Conservation (phyloP, 805 yeast species). For the Torulaspora franciscae region DNA sequence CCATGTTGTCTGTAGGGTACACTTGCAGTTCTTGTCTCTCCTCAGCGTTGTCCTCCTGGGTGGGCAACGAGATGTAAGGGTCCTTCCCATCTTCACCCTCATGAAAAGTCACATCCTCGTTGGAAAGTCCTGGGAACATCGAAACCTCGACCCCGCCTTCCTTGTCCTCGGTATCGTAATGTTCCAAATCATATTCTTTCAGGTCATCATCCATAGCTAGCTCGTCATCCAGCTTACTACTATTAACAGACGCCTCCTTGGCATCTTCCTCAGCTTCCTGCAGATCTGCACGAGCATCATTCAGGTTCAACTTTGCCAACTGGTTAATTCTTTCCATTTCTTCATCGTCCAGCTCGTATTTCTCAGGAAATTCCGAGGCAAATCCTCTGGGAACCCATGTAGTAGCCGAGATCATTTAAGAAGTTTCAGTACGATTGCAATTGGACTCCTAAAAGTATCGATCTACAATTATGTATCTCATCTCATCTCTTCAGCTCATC, state of each 20-base stretch:
- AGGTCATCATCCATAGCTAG: constrained; percentile 74
- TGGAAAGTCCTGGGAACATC: constrained; percentile 68
- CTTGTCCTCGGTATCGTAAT: constrained; percentile 68
- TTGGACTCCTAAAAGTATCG: neutral
- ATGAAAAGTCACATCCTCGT: constrained; percentile 52
- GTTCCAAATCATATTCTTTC: constrained; percentile 81
- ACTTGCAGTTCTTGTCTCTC: constrained; percentile 82
- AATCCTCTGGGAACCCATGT: constrained; percentile 96
- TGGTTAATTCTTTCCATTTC: constrained; percentile 87
- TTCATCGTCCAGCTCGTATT: constrained; percentile 81
- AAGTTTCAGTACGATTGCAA: neutral
- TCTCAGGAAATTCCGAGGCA: constrained; percentile 87
- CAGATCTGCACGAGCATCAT: constrained; percentile 66
- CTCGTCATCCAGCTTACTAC: constrained; percentile 43
- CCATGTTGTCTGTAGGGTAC: constrained; percentile 82
- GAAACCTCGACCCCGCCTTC: constrained; percentile 56
- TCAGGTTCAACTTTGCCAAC: constrained; percentile 76
- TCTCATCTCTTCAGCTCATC: constrained; percentile 21
- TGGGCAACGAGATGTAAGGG: constrained; percentile 44
- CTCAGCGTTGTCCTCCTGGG: constrained; percentile 55
- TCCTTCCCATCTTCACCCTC: constrained; percentile 43
- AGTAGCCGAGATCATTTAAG: constrained; percentile 78
- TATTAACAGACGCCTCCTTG: constrained; percentile 21
- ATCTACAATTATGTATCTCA: constrained; percentile 12
- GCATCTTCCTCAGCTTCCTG: constrained; percentile 41